A percentile compares a stretch with the other conserved stretches of the same genome.
These are phyloP conservation scores for Xylogone sp. DNA, from an alignment of 2,329 filamentous ascomycete genomes.

Conservation along the genomic window DNA sequence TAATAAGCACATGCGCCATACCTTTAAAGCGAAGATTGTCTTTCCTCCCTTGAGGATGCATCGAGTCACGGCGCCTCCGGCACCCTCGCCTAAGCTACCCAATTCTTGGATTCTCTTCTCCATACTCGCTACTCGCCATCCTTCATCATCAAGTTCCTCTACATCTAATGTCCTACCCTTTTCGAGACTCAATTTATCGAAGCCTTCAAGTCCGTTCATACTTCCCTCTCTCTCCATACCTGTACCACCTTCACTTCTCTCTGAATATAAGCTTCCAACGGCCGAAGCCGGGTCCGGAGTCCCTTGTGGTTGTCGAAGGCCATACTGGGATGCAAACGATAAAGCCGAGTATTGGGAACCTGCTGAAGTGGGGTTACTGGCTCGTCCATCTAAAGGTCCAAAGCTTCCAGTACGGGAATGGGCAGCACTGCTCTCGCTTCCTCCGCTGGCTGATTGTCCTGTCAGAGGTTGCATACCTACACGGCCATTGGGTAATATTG, in stretches of 20 bases:
- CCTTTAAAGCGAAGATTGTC: slow-evolving; percentile 94
- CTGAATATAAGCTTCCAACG: slow-evolving; percentile 80
- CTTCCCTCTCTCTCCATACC: slow-evolving; percentile 82
- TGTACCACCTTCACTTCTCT: slow-evolving; percentile 69
- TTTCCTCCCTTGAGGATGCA: slow-evolving; percentile 88
- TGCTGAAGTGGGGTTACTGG: slow-evolving; percentile 79
- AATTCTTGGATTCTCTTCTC: slow-evolving; percentile 85
- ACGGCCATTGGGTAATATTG: slow-evolving; percentile 33
- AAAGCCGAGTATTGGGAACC: slow-evolving; percentile 83
- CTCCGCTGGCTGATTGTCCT: slow-evolving; percentile 67
- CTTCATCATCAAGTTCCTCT: slow-evolving; percentile 90
- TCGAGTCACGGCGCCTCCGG: slow-evolving; percentile 90
- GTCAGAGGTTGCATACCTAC: slow-evolving; percentile 41
- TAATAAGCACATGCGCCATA: slow-evolving; percentile 35
- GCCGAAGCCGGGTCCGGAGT: slow-evolving; percentile 85
- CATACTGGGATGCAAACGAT: slow-evolving; percentile 72
- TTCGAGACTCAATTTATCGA: slow-evolving; percentile 78
- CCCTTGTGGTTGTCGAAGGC: slow-evolving; percentile 63
- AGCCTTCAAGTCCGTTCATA: slow-evolving; percentile 68
- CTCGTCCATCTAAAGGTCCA: slow-evolving; percentile 68
- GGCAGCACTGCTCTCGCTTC: slow-evolving; percentile 74
- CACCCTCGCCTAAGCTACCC: slow-evolving; percentile 88
- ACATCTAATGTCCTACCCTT: slow-evolving; percentile 83
- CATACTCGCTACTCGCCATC: slow-evolving; percentile 89
- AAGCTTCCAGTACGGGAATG: slow-evolving; percentile 85